A percentile compares a stretch with the other conserved stretches of the same genome.
Conservation (phyloP, 768 basidiomycete genomes). For the Lyophyllum atratum region DNA sequence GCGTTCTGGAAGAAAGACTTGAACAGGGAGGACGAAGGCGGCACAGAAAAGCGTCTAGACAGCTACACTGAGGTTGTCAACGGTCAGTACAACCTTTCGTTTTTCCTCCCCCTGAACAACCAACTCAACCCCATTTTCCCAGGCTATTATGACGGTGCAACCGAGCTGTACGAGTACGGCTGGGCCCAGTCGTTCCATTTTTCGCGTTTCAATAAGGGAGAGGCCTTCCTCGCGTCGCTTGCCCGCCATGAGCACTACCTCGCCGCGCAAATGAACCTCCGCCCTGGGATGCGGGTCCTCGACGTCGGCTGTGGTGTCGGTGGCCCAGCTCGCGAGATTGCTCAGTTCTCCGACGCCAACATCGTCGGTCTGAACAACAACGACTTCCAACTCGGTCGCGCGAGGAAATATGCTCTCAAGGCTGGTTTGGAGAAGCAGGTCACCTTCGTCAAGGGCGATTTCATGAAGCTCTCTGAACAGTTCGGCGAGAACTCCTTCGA, state of each 20-base stretch:
- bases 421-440: constrained; percentile 79
- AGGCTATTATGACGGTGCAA: constrained; percentile 98
- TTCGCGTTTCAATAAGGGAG: constrained; percentile 94
- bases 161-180: constrained; percentile 93
- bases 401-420: constrained; percentile 75
- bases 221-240: constrained; percentile 69
- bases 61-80: constrained; percentile 95
- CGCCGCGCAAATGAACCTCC: constrained; percentile 79
- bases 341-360: constrained; percentile 82
- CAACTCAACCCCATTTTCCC: constrained; percentile 4
- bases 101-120: background rate
- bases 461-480: constrained; percentile 90
- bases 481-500: constrained; percentile 95
- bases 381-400: constrained; percentile 90
- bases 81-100: constrained; percentile 47
- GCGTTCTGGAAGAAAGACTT: constrained; percentile 91
- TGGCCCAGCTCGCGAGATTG: constrained; percentile 95
- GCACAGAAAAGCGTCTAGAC: constrained; percentile 73
- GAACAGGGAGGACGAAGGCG: constrained; percentile 59
- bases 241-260: constrained; percentile 99
- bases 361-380: constrained; percentile 95
- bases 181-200: constrained; percentile 95
- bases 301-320: constrained; percentile 99
- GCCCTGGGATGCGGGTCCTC: constrained; percentile 92
- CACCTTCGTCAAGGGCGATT: constrained; percentile 89